Evolutionary conservation across 441 rosid genomes (phyloP).

Genomic region (Bocquillonia castaneifolia): DNA sequence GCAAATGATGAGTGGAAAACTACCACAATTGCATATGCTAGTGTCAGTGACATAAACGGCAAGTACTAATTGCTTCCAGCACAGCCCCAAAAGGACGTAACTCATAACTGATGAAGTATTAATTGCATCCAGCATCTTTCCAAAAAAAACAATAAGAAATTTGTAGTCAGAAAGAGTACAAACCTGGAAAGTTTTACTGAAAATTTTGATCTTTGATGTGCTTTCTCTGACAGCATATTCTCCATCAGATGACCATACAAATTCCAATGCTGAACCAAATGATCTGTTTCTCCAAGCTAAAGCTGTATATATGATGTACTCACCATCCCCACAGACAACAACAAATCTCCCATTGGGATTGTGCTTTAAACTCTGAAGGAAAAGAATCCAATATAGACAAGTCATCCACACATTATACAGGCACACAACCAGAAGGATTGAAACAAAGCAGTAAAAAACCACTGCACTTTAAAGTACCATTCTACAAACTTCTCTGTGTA

Average conservation of each 20-base stretch:
- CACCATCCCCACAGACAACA: conserved; percentile 99
- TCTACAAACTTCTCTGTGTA: not conserved
- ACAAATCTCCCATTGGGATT: conserved; percentile 98
- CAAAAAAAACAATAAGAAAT: not conserved
- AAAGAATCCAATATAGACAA: conserved; percentile 11
- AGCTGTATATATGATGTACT: conserved; percentile 92
- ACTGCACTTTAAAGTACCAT: not conserved
- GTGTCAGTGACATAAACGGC: not conserved
- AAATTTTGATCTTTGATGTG: conserved; percentile 82
- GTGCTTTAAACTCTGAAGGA: conserved; percentile 84
- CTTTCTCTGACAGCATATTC: conserved; percentile 98
- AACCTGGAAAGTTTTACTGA: conserved; percentile 96
- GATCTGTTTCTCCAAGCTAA: conserved; percentile 99
- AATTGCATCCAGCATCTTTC: not conserved
- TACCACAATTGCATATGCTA: not conserved
- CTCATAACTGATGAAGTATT: not conserved
- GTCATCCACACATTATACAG: not conserved
- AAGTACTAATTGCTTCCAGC: too few relatives aligned
- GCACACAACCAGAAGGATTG: not conserved
- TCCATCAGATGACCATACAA: conserved; percentile 95
- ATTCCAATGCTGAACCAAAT: conserved; percentile 95
- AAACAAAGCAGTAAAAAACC: not conserved
- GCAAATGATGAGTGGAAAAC: not conserved
- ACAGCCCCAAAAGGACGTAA: not conserved
- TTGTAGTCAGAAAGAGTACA: conserved; percentile 18